Base-by-base conservation (phyloP, 164 flowering plant species). In the Buxus sempervirens region DNA sequence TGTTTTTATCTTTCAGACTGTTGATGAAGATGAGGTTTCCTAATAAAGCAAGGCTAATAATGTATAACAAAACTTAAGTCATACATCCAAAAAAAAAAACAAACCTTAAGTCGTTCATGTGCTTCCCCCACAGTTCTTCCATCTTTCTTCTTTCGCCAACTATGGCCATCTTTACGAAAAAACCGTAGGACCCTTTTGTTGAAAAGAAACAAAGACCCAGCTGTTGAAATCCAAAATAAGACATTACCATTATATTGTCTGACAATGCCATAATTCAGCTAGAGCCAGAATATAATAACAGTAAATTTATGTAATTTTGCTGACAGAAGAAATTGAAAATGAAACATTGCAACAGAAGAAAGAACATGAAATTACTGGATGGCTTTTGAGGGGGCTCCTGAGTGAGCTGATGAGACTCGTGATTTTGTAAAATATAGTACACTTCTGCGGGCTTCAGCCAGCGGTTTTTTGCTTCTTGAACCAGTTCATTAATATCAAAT, bases 121-220 rank as follows among this genome's bases (percentile, higher is more conserved):
- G 97, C 97, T 83, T 95, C 99, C 57, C 90, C 96, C 71, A 95
- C 90, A 60, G 94, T 87, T 68, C 82, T 85, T 14, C 95, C 97
- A 75, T 90, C 97, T 81, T 69, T 95, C 79, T 93, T 95, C 63
- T 86, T 92, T 27, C 97, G 84, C 99, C 99, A 96, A 68, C 24
- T 80, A 82, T 90, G 88, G 48, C 98, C 98, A 80, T 96, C 99
- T 80, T 65, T 87, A 10, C 99, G 91, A 63, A 96, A 96, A 77
- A 81, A 86, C 7, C 96, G 82, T n/a, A 85, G 86, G 19, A 92
- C 90, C 71, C 97, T 85, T 71, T 84, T 88, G 81, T 96, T 96
- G 78, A 88, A 92, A 16, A 96, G 93, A 78, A 81, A 92, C 80
- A 96, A 63, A 27, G 97, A 88, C n/a, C 99, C 99, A 88, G 97